Percentiles rank a stretch among this genome's conserved stretches.
Conservation (phyloP, 2,329 filamentous ascomycete species). For the Triangularia verruculosa region DNA sequence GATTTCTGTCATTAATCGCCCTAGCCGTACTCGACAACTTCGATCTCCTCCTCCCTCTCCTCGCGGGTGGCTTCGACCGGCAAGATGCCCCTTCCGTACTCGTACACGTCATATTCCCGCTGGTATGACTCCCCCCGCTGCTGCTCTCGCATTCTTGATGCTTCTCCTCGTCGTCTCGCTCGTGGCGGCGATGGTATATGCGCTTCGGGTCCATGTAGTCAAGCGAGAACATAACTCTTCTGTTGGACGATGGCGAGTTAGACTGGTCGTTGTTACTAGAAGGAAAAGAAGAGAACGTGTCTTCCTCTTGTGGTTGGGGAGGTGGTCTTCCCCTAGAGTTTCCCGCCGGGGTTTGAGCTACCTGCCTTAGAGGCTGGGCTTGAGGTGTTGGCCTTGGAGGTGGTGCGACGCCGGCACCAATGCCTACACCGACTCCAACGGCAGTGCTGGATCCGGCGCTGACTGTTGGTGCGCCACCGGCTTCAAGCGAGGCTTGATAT, state of each 20-base stretch:
- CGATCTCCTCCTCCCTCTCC: not conserved
- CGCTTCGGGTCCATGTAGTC: constrained; percentile 8
- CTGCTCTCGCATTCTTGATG: not conserved
- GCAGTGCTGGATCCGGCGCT: not conserved
- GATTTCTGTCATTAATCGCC: not conserved
- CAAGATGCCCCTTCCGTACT: not conserved
- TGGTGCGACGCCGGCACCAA: not conserved
- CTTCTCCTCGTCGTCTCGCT: not conserved
- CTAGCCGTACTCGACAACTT: not conserved
- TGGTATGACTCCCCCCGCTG: not conserved
- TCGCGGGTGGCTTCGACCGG: not conserved
- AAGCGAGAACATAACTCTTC: constrained; percentile 18
- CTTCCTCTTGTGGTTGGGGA: not conserved
- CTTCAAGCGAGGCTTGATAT: constrained; percentile 11
- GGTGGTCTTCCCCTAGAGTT: constrained; percentile 11
- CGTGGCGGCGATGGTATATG: not conserved
- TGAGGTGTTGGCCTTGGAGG: not conserved
- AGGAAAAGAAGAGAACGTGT: not conserved
- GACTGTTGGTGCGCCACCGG: not conserved
- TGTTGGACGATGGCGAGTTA: not conserved
- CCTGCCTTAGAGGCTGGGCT: not conserved
- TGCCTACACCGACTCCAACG: not conserved
- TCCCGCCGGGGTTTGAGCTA: not conserved
- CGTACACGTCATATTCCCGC: not conserved
- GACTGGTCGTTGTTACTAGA: not conserved